Conservation (phyloP, 345 rosid species). For the Lepidium aucheri region DNA sequence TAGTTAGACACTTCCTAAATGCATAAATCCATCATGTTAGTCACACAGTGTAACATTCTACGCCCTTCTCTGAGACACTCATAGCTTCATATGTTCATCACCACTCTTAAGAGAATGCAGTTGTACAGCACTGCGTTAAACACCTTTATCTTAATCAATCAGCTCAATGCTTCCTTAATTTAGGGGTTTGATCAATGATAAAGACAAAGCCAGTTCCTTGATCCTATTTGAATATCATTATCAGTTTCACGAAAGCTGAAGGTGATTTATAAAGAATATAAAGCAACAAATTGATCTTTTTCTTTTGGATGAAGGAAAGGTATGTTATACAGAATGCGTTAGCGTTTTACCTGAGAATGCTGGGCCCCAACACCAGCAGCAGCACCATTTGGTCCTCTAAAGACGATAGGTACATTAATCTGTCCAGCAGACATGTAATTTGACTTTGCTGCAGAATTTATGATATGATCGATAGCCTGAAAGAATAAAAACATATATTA, state of each 20-base stretch:
- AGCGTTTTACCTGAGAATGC: slow-evolving; percentile 66
- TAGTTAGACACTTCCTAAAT: not conserved
- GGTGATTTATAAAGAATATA: not conserved
- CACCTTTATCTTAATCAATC: not conserved
- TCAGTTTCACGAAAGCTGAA: not conserved
- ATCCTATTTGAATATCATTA: not conserved
- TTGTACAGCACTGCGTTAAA: not conserved
- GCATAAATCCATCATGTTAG: not conserved
- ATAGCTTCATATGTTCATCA: not conserved
- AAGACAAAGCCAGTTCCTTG: not conserved
- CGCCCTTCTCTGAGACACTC: not conserved
- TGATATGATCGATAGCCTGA: slow-evolving; percentile 92
- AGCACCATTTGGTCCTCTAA: slow-evolving; percentile 96
- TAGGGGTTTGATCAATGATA: not conserved
- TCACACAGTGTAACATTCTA: not conserved
- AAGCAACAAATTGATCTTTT: not conserved
- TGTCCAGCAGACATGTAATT: slow-evolving; percentile 91
- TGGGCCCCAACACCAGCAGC: slow-evolving; percentile 99
- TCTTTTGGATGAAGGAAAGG: not conserved
- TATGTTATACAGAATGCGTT: not conserved
- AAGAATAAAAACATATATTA: not conserved
- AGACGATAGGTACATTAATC: slow-evolving; percentile 72
- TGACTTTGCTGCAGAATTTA: slow-evolving; percentile 83
- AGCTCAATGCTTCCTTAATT: not conserved
- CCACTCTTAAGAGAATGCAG: not conserved